A percentile compares a stretch with the other conserved stretches of the same genome.
Evolutionary conservation across 202 grass and related monocot species (phyloP).

Genomic region (Saccharum hybrid): DNA sequence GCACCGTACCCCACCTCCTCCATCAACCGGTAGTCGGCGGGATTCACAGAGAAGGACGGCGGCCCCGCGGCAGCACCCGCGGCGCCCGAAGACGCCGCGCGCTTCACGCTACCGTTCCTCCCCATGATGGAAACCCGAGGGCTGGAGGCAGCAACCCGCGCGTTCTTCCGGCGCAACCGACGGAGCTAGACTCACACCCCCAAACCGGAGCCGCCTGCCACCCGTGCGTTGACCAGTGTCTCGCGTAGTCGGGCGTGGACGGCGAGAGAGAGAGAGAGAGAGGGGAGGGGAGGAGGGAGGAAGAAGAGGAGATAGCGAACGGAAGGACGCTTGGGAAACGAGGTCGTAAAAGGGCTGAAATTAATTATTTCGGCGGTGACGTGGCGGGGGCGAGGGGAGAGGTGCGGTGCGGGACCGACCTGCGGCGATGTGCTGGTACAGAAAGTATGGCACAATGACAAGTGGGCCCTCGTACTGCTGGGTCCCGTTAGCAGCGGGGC

Average conservation of each 20-base stretch:
- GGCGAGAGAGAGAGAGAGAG: neutral
- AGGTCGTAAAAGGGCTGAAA: constrained; percentile 39
- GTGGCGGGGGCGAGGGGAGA: constrained; percentile 40
- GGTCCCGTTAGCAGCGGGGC: neutral
- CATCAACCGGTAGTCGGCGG: constrained; percentile 68
- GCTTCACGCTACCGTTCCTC: constrained; percentile 62
- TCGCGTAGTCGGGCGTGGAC: constrained; percentile 24
- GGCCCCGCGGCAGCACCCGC: too few relatives aligned
- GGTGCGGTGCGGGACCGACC: constrained; percentile 27
- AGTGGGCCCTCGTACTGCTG: neutral
- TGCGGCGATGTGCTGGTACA: constrained; percentile 30
- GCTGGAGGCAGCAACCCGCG: neutral
- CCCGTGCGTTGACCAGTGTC: constrained; percentile 50
- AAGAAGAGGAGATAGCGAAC: constrained; percentile 43
- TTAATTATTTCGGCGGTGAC: constrained; percentile 57
- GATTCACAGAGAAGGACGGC: constrained; percentile 64
- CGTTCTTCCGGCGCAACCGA: neutral
- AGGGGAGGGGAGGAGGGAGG: too few relatives aligned
- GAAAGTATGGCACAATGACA: neutral
- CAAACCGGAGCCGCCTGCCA: constrained; percentile 35
- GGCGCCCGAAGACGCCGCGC: constrained; percentile 34
- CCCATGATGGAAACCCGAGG: constrained; percentile 53
- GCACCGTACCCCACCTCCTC: constrained; percentile 95
- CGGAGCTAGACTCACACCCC: constrained; percentile 8
- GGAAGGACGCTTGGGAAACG: constrained; percentile 50